Evolutionary conservation across 2,329 filamentous ascomycete species (phyloP).

Genomic region (Neospermospora avenae): DNA sequence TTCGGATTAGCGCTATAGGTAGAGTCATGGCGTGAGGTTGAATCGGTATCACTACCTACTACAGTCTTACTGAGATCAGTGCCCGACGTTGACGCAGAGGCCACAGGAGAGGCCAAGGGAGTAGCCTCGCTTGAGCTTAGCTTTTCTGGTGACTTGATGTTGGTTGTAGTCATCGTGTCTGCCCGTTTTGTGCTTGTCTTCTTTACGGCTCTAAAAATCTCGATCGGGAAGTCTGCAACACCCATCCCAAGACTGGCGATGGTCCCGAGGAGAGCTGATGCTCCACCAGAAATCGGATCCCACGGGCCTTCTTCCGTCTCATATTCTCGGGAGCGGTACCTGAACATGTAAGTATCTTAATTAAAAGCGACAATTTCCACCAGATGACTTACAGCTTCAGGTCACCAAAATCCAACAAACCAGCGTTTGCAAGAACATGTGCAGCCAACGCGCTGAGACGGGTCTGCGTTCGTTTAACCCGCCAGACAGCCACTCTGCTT

Average conservation of each 20-base stretch:
- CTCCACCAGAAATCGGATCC: constrained; percentile 75
- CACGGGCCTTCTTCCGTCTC: constrained; percentile 74
- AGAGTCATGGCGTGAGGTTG: constrained; percentile 6
- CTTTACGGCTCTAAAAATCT: constrained; percentile 47
- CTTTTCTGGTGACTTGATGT: constrained; percentile 9
- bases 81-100: constrained; percentile 15
- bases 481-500: constrained; percentile 69
- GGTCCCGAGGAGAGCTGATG: constrained; percentile 78
- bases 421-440: constrained; percentile 61
- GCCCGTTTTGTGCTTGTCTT: constrained; percentile 17
- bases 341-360: constrained; percentile 27
- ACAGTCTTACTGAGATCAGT: constrained; percentile 16
- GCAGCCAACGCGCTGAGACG: constrained; percentile 71
- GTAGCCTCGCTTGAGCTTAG: constrained; percentile 14
- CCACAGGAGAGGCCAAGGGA: constrained; percentile 13
- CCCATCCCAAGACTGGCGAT: constrained; percentile 78
- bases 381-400: constrained; percentile 61
- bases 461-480: constrained; percentile 63
- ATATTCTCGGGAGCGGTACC: constrained; percentile 61
- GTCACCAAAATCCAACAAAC: constrained; percentile 64
- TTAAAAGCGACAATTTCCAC: no score
- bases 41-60: constrained; percentile 4
- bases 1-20: constrained; percentile 20
- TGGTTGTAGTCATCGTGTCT: constrained; percentile 8
- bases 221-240: constrained; percentile 67